Evolutionary conservation across 768 basidiomycete genomes (phyloP), one percentile per base, ranked within the genome.

Genomic region (Boletus barrowsii): DNA sequence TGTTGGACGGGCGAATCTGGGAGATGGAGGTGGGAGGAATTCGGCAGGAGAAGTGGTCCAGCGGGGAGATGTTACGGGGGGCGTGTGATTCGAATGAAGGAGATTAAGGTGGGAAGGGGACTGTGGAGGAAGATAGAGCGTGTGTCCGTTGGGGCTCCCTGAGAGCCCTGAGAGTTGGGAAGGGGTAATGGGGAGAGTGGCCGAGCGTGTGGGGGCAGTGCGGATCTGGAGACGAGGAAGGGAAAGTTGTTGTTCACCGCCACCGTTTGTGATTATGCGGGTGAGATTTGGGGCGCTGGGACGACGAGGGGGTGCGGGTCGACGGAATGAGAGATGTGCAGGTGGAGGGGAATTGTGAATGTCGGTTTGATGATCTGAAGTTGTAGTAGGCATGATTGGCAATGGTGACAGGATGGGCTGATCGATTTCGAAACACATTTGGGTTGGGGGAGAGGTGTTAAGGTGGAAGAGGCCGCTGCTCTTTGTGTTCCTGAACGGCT

Each of bases 231-330:
- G 78, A 64, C 80, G 83, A 46, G 86, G 82, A 5, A 79, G 72
- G 49, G 76, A 69, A 32, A 70, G 49, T 11, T 58, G 62, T 74
- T 74, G 49, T 30, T 64, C 64, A 79, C 75, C 33, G 73, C 75
- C 64, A 4, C 79, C 83, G 57, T 75, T 78, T 20, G 88, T 88
- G 61, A 84, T 79, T 26, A 88, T 67, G n/a, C 73, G 74, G 20
- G 83, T 77, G 30, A 89, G 76, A 53, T 81, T 81, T 4, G 87
- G 83, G 3, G 75, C 80, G 54, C 85, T 88, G 13, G 86, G 84
- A 42, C 83, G 78, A 22, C 81, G 73, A 32, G 76, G 76, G 4
- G 79, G 81, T 13, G 80, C 76, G 8, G 78, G 76, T 3, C 79
- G 65, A 24, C 60, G 68, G 73, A 87, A 86, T 9, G 72, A 68